Base-by-base conservation (phyloP, 2,329 filamentous ascomycete species). In the Sarocladium kiliense region DNA sequence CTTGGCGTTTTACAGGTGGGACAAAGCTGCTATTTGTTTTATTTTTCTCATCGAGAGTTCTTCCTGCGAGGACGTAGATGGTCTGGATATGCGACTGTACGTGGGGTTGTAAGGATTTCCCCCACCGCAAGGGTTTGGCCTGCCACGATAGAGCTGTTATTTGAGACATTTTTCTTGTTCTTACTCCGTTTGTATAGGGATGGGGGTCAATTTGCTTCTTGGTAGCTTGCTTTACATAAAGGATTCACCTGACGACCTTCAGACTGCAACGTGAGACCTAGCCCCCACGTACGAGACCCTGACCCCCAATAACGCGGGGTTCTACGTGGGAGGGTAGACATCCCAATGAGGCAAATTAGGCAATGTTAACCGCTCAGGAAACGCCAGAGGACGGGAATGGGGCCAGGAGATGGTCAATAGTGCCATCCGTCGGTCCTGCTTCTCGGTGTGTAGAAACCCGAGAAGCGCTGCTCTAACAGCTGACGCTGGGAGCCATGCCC, bases 361-460 rank as follows among this genome's bases (percentile, higher is more conserved):
- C 30, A 32, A 32, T 32, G 30, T 32, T 32, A 32, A 32, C 7
- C 30, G 12, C 30, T 32, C 30, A 32, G 6, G 30, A 32, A 32
- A 32, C 12, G 30, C 6, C 30, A 12, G 30, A 32, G 30, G 30
- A 6, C 30, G 12, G 36, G 36, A 16, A 39, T 19, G 5, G 5
- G 36, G 36, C n/a, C 36, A 39, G 36, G n/a, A 39, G n/a, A 12
- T 12, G 4, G 30, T 49, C 26, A 32, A 34, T 51, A 36, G 47
- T 12, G 27, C 12, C 47, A 3, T 51, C 5, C 26, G 4, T 10
- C 5, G 47, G 6, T 32, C 5, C 44, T 36, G 47, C 47, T 36
- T 36, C 47, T 51, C 47, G 47, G 47, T 51, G 18, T 51, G 47
- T 19, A 5, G 18, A 34, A 51, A 7, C 47, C 47, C 47, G 47